These are phyloP conservation scores for Chytriomyces sp. DNA, from an alignment of 192 early-diverging fungal species.

Conservation along the genomic window DNA sequence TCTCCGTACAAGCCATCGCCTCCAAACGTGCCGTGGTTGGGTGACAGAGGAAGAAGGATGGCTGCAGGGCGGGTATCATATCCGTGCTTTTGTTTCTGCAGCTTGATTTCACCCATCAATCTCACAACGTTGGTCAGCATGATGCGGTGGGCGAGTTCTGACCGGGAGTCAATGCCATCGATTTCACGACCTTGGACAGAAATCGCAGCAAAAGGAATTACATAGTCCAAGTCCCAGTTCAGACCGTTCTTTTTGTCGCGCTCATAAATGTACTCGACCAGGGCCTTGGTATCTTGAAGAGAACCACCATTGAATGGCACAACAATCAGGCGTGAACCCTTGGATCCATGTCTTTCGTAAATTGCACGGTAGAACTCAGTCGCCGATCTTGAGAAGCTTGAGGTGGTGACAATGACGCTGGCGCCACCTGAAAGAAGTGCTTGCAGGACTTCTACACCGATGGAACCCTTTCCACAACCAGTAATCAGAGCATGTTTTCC, in stretches of 20 bases:
- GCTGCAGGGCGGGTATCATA: conserved; percentile 88
- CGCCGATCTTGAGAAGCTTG: conserved; percentile 77
- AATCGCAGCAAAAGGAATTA: conserved; percentile 95
- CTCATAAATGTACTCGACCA: conserved; percentile 89
- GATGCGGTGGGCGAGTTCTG: conserved; percentile 90
- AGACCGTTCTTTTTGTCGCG: conserved; percentile 73
- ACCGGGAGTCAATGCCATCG: conserved; percentile 80
- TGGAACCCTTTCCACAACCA: conserved; percentile 88
- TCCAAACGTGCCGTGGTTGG: conserved; percentile 97
- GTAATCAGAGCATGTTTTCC: conserved; percentile 86
- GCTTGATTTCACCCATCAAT: conserved; percentile 83
- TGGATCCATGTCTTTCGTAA: conserved; percentile 87
- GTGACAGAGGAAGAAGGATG: conserved; percentile 88
- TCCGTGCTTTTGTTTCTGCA: conserved; percentile 74
- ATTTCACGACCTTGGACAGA: conserved; percentile 87
- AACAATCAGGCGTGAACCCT: conserved; percentile 80
- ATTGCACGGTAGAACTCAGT: conserved; percentile 87
- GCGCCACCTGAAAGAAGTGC: conserved; percentile 86
- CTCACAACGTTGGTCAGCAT: conserved; percentile 94
- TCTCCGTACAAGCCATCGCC: conserved; percentile 91
- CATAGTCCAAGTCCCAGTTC: conserved; percentile 91
- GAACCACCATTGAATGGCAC: conserved; percentile 96
- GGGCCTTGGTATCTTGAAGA: conserved; percentile 74
- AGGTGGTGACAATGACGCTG: conserved; percentile 89
- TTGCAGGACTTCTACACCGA: conserved; percentile 83